A percentile compares a stretch with the other conserved stretches of the same genome.
phyloP scores from a whole-genome alignment of 2,329 filamentous ascomycete species.

The Epichloe sp. region DNA sequence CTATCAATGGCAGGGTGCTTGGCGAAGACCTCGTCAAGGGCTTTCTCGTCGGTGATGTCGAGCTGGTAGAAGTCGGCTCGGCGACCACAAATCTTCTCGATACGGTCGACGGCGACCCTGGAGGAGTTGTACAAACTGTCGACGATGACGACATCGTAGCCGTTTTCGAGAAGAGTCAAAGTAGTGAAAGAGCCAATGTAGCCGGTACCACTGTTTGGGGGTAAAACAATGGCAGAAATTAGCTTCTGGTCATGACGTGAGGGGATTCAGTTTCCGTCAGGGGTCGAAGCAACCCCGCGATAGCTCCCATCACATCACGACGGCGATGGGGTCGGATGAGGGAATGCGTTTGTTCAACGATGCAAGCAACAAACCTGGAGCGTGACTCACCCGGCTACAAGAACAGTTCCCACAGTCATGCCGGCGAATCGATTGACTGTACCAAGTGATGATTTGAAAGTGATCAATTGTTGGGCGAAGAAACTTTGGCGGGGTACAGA shows the following conservation, averaged over 20 bases:
- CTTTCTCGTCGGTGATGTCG: constrained; percentile 78
- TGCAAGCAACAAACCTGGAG: background rate
- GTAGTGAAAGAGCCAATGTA: constrained; percentile 98
- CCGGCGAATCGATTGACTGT: constrained; percentile 10
- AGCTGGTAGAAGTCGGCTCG: constrained; percentile 71
- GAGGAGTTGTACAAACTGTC: constrained; percentile 98
- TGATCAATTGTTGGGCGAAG: constrained; percentile 7
- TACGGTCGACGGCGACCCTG: constrained; percentile 79
- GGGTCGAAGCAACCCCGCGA: background rate
- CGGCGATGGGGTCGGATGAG: background rate
- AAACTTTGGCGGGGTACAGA: constrained; percentile 8
- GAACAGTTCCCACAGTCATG: constrained; percentile 77
- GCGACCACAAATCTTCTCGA: constrained; percentile 85
- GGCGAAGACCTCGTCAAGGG: constrained; percentile 73
- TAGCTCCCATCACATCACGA: background rate
- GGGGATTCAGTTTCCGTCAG: background rate
- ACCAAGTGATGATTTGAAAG: background rate
- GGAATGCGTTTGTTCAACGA: background rate
- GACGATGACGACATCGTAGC: constrained; percentile 91
- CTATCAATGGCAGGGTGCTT: constrained; percentile 91
- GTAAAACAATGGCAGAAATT: constrained; percentile 9
- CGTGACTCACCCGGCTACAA: constrained; percentile 70
- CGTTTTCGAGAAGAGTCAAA: constrained; percentile 81
- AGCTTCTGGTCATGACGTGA: constrained; percentile 5
- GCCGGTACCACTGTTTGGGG: constrained; percentile 65